Conservation (phyloP, 768 basidiomycete species). For the Crepidotus variabilis region DNA sequence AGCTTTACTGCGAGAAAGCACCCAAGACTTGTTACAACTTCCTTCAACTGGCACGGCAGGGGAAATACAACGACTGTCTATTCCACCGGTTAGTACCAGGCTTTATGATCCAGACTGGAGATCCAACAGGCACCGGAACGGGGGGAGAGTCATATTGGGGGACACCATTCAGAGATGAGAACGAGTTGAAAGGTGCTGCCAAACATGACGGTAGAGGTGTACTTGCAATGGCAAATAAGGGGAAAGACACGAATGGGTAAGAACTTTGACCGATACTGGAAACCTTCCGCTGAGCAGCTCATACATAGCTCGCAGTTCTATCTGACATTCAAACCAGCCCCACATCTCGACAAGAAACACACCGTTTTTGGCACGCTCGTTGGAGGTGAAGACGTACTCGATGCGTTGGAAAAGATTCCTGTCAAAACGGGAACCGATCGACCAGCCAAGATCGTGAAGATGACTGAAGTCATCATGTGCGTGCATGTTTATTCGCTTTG, state of each 20-base stretch:
- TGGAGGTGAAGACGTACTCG: constrained; percentile 88
- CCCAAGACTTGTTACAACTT: constrained; percentile 99
- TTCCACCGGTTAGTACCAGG: constrained; percentile 94
- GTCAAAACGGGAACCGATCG: constrained; percentile 83
- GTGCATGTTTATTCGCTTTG: background rate
- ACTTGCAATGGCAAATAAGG: constrained; percentile 95
- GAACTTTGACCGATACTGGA: constrained; percentile 12
- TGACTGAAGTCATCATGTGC: constrained; percentile 84
- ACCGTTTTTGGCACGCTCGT: constrained; percentile 98
- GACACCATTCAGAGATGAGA: constrained; percentile 93
- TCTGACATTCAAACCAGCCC: constrained; percentile 78
- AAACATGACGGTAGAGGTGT: constrained; percentile 84
- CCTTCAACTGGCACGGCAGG: constrained; percentile 84
- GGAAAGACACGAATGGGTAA: constrained; percentile 83
- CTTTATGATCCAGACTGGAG: constrained; percentile 99
- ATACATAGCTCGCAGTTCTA: constrained; percentile 83
- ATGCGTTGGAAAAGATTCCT: constrained; percentile 78
- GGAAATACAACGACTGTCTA: constrained; percentile 85
- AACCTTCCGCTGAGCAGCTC: background rate
- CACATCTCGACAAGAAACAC: constrained; percentile 89
- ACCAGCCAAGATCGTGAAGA: constrained; percentile 80
- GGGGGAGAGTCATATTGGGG: constrained; percentile 96
- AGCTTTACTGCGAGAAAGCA: constrained; percentile 90
- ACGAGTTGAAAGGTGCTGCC: constrained; percentile 82
- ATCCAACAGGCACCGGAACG: constrained; percentile 92